Conservation (phyloP, 345 rosid genomes). For the Anacardium occidentale region DNA sequence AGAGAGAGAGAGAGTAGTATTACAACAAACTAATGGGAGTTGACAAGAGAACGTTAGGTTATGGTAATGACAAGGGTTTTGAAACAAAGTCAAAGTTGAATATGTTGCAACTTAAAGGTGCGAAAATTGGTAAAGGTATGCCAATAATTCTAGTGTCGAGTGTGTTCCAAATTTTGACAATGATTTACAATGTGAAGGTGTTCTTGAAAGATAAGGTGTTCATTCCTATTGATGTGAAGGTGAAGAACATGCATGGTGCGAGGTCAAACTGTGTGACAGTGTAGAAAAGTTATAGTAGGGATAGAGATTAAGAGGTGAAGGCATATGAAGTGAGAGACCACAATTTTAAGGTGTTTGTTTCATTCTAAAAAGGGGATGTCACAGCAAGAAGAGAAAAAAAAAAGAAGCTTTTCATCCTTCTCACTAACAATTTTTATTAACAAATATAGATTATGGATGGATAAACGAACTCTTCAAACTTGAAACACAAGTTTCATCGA, state of each 20-base stretch:
- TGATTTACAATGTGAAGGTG: constrained; percentile 91
- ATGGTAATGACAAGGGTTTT: constrained; percentile 64
- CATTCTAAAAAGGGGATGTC: too few species aligned
- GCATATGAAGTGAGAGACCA: constrained; percentile 96
- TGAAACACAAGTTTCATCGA: too few species aligned
- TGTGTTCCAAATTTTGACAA: constrained; percentile 86
- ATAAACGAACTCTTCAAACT: too few species aligned
- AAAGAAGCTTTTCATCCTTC: too few species aligned
- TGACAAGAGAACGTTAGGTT: constrained; percentile 75
- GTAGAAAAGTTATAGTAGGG: constrained; percentile 96
- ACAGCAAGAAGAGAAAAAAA: too few species aligned
- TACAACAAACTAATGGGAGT: constrained; percentile 80
- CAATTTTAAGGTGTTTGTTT: too few species aligned
- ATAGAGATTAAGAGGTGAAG: constrained; percentile 75
- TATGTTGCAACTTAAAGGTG: constrained; percentile 62
- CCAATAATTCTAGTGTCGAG: constrained; percentile 92
- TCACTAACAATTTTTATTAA: too few species aligned
- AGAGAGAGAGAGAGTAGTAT: constrained; percentile 85
- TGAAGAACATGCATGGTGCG: constrained; percentile 76
- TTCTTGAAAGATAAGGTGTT: constrained; percentile 87
- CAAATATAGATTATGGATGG: too few species aligned
- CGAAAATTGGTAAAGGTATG: constrained; percentile 89
- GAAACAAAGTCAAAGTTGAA: constrained; percentile 61
- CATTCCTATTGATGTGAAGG: constrained; percentile 85
- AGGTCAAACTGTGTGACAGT: constrained; percentile 91